A percentile compares a stretch with the other conserved stretches of the same genome.
Evolutionary conservation across 441 rosid species (phyloP).

Genomic region (Adansonia rubrostipa): DNA sequence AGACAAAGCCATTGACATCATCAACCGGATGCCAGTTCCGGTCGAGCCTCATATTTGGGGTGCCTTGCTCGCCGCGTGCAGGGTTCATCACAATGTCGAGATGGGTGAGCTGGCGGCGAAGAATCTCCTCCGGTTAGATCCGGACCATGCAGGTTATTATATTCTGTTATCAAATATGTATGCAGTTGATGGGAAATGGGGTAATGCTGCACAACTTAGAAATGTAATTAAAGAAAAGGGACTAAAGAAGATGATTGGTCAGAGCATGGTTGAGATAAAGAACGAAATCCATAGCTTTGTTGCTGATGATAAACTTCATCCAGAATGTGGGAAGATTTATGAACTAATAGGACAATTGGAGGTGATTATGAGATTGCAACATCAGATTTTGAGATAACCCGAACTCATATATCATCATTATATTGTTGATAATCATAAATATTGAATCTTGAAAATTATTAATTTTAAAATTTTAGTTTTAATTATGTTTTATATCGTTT

Average conservation of each 20-base stretch:
- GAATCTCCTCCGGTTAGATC: slow-evolving; percentile 48
- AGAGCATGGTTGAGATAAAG: slow-evolving; percentile 46
- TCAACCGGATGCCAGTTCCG: slow-evolving; percentile 42
- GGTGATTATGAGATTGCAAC: slow-evolving; percentile 38
- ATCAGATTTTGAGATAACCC: not conserved
- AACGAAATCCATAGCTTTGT: slow-evolving; percentile 47
- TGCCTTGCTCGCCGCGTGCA: slow-evolving; percentile 60
- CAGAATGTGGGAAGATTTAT: slow-evolving; percentile 39
- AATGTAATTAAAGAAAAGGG: slow-evolving; percentile 44
- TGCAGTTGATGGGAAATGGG: slow-evolving; percentile 55
- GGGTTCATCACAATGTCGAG: slow-evolving; percentile 57
- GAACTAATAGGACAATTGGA: slow-evolving; percentile 41
- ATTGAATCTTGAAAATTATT: too few species aligned
- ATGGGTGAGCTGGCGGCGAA: slow-evolving; percentile 53
- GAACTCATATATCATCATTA: not conserved
- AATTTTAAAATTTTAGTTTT: too few species aligned
- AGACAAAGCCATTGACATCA: slow-evolving; percentile 46
- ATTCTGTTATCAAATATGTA: slow-evolving; percentile 55
- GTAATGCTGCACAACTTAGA: slow-evolving; percentile 46
- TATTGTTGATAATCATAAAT: not conserved
- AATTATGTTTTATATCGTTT: too few species aligned
- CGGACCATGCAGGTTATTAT: slow-evolving; percentile 59
- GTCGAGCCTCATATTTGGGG: slow-evolving; percentile 55
- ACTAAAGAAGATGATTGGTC: slow-evolving; percentile 46
- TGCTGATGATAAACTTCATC: slow-evolving; percentile 48